These are phyloP conservation scores for Inga laurina DNA, from an alignment of 306 rosid species.

Conservation along the genomic window DNA sequence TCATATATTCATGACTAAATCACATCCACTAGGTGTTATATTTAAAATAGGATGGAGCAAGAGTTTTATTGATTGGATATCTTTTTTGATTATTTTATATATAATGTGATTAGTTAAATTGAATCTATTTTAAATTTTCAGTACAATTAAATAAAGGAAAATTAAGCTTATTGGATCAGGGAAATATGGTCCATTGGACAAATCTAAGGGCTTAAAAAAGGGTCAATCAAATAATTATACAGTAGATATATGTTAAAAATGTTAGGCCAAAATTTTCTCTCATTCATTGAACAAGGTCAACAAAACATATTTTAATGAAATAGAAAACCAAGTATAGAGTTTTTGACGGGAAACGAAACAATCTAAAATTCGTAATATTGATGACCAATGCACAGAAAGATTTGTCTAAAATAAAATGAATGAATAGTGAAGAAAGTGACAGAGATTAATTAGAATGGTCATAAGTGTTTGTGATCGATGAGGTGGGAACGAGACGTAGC, in stretches of 20 bases:
- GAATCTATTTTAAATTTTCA: neutral
- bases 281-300: neutral
- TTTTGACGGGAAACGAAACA: neutral
- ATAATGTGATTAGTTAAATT: neutral
- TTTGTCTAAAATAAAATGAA: neutral
- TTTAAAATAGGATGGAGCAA: too few species aligned
- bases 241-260: neutral
- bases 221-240: neutral
- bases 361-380: neutral
- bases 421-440: neutral
- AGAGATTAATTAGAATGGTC: neutral
- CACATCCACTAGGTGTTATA: too few species aligned
- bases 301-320: neutral
- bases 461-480: neutral
- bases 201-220: neutral
- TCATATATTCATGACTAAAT: too few species aligned
- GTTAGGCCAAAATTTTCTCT: neutral
- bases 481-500: neutral
- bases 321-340: neutral
- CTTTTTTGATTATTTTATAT: neutral
- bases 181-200: neutral
- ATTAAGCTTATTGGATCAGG: neutral
- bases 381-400: neutral
- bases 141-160: neutral
- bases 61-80: neutral